These are phyloP conservation scores for Daldinia childiae DNA, from an alignment of 495 filamentous ascomycete genomes.

Conservation along the genomic window DNA sequence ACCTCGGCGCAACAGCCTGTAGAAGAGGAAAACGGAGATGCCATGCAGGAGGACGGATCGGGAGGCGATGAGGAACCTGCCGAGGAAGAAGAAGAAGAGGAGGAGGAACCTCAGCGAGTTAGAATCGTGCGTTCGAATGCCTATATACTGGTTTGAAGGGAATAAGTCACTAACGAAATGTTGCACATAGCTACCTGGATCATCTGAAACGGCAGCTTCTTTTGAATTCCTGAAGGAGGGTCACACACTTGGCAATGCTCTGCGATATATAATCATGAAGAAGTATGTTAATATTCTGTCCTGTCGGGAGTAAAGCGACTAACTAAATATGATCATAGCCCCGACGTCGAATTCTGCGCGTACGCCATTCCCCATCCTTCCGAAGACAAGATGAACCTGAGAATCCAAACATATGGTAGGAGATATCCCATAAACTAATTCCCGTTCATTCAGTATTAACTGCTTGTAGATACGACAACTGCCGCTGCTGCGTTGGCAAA, in stretches of 20 bases:
- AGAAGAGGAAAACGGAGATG: slow-evolving; percentile 51
- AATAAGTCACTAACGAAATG: slow-evolving; percentile 14
- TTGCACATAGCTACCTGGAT: slow-evolving; percentile 69
- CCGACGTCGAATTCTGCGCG: slow-evolving; percentile 95
- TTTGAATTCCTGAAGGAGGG: slow-evolving; percentile 94
- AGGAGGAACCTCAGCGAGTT: slow-evolving; percentile 63
- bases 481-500: slow-evolving; percentile 88
- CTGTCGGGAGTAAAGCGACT: neutral
- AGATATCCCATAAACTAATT: neutral
- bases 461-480: slow-evolving; percentile 73
- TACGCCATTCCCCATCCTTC: slow-evolving; percentile 98
- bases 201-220: slow-evolving; percentile 70
- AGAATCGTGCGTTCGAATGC: slow-evolving; percentile 60
- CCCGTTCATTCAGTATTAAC: slow-evolving; percentile 9
- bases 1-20: slow-evolving; percentile 42
- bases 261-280: slow-evolving; percentile 97
- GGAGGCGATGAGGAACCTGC: slow-evolving; percentile 50
- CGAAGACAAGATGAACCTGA: slow-evolving; percentile 93
- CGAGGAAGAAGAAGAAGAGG: slow-evolving; percentile 55
- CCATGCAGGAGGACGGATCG: slow-evolving; percentile 51
- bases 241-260: slow-evolving; percentile 93
- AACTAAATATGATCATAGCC: slow-evolving; percentile 60
- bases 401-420: slow-evolving; percentile 95
- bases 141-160: neutral
- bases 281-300: slow-evolving; percentile 68